These are phyloP conservation scores for Tetracladium setigerum DNA, from an alignment of 495 filamentous ascomycete genomes.

Conservation along the genomic window DNA sequence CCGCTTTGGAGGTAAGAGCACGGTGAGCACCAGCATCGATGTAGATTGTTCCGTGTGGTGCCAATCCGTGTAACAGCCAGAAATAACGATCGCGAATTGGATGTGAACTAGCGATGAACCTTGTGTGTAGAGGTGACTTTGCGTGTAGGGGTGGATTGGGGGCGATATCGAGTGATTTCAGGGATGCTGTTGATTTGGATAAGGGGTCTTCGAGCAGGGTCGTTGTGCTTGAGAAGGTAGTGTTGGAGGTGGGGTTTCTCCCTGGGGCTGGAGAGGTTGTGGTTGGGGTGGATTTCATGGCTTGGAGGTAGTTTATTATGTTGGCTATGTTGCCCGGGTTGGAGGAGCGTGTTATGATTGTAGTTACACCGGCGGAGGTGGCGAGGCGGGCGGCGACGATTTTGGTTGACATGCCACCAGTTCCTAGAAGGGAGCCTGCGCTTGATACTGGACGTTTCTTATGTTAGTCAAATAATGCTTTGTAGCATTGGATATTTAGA, in stretches of 20 bases:
- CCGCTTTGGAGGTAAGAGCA: slow-evolving; percentile 73
- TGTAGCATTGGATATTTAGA: neutral
- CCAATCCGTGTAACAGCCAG: slow-evolving; percentile 94
- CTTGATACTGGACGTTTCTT: slow-evolving; percentile 55
- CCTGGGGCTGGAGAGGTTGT: slow-evolving; percentile 12
- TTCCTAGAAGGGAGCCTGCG: slow-evolving; percentile 81
- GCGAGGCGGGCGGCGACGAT: slow-evolving; percentile 91
- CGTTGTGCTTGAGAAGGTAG: slow-evolving; percentile 4
- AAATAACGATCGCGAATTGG: slow-evolving; percentile 90
- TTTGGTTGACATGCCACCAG: slow-evolving; percentile 98
- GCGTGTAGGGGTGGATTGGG: slow-evolving; percentile 5
- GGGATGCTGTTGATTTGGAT: slow-evolving; percentile 27
- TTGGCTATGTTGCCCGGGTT: slow-evolving; percentile 86
- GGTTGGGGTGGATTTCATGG: slow-evolving; percentile 27
- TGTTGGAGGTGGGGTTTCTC: slow-evolving; percentile 12
- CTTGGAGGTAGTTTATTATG: slow-evolving; percentile 78
- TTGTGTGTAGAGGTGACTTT: slow-evolving; percentile 70
- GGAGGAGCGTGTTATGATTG: slow-evolving; percentile 85
- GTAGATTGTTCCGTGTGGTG: slow-evolving; percentile 81
- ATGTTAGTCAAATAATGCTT: slow-evolving; percentile 1
- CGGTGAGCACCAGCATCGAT: slow-evolving; percentile 83
- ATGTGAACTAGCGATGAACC: slow-evolving; percentile 80
- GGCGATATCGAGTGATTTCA: slow-evolving; percentile 14
- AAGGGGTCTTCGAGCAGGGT: slow-evolving; percentile 24
- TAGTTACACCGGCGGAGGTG: slow-evolving; percentile 91